These are phyloP conservation scores for Solanum medicagineum DNA, from an alignment of 257 asterid genomes.

Conservation along the genomic window DNA sequence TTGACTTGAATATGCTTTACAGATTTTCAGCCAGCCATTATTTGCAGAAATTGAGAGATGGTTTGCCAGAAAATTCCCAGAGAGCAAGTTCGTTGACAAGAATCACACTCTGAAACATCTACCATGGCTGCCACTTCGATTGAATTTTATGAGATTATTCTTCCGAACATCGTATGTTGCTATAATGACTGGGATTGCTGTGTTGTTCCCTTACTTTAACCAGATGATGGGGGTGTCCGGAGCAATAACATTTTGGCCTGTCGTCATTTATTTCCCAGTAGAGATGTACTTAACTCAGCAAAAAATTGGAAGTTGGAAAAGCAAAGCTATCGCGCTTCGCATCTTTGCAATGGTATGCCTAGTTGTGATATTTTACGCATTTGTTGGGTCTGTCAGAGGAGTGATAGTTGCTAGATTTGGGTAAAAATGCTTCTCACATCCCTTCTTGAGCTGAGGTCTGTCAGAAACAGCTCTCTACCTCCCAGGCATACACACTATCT, in stretches of 20 bases:
- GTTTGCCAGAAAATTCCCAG: conserved; percentile 28
- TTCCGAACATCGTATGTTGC: conserved; percentile 51
- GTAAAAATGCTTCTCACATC: not conserved
- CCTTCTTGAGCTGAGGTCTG: not conserved
- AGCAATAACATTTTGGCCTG: conserved; percentile 69
- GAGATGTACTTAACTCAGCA: conserved; percentile 74
- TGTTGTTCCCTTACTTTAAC: conserved; percentile 67
- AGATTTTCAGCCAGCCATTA: conserved; percentile 70
- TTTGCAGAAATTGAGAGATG: conserved; percentile 47
- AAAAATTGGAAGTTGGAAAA: conserved; percentile 25
- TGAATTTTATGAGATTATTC: conserved; percentile 38
- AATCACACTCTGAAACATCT: conserved; percentile 21
- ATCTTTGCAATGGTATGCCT: conserved; percentile 26
- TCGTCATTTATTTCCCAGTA: conserved; percentile 59
- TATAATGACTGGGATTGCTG: conserved; percentile 36
- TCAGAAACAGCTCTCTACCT: not conserved
- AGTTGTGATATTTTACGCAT: conserved; percentile 43
- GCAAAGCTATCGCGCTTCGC: conserved; percentile 31
- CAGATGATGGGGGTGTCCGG: conserved; percentile 70
- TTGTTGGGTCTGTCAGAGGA: conserved; percentile 64
- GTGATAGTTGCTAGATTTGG: conserved; percentile 37
- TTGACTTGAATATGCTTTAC: not conserved
- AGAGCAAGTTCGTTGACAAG: conserved; percentile 15
- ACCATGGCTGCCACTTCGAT: conserved; percentile 10
- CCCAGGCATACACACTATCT: not conserved